Percentiles rank a stretch among this genome's conserved stretches.
phyloP scores from a whole-genome alignment of 177 flowering plant genomes.

The Vitis hybrid region DNA sequence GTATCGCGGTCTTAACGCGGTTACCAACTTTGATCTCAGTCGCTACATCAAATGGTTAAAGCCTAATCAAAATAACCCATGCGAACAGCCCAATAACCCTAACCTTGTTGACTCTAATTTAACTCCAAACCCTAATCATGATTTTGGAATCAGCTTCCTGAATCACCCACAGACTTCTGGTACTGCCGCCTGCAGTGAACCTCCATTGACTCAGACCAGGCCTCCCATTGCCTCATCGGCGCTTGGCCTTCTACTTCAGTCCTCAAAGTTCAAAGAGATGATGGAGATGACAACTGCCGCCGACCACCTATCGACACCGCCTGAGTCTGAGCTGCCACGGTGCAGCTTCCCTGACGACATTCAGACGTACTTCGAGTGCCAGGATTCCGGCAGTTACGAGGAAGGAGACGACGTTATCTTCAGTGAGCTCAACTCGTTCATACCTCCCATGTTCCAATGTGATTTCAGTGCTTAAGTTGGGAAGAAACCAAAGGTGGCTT shows the following conservation, averaged over 20 bases:
- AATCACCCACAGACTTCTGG: slow-evolving; percentile 14
- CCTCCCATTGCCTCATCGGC: slow-evolving; percentile 44
- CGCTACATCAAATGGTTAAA: slow-evolving; percentile 57
- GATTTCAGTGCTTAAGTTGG: slow-evolving; percentile 22
- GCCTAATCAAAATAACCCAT: slow-evolving; percentile 24
- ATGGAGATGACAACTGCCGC: slow-evolving; percentile 46
- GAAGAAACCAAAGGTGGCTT: too few relatives aligned
- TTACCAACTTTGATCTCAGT: slow-evolving; percentile 71
- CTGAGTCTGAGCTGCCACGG: slow-evolving; percentile 37
- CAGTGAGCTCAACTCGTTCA: slow-evolving; percentile 54
- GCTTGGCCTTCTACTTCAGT: slow-evolving; percentile 52
- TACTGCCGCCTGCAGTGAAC: not conserved
- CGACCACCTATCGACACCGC: slow-evolving; percentile 28
- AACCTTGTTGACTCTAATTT: not conserved
- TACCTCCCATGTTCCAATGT: slow-evolving; percentile 40
- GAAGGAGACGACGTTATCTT: slow-evolving; percentile 54
- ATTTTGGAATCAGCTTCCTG: slow-evolving; percentile 17
- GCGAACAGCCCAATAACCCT: not conserved
- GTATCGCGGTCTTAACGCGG: slow-evolving; percentile 69
- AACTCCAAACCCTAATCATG: slow-evolving; percentile 14
- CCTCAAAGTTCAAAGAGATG: slow-evolving; percentile 66
- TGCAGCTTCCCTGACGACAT: slow-evolving; percentile 62
- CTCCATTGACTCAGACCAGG: not conserved
- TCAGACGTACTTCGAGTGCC: slow-evolving; percentile 60
- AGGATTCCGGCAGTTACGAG: slow-evolving; percentile 35